These are phyloP conservation scores for Cardamine occulta DNA, from an alignment of 345 rosid species.

Conservation along the genomic window DNA sequence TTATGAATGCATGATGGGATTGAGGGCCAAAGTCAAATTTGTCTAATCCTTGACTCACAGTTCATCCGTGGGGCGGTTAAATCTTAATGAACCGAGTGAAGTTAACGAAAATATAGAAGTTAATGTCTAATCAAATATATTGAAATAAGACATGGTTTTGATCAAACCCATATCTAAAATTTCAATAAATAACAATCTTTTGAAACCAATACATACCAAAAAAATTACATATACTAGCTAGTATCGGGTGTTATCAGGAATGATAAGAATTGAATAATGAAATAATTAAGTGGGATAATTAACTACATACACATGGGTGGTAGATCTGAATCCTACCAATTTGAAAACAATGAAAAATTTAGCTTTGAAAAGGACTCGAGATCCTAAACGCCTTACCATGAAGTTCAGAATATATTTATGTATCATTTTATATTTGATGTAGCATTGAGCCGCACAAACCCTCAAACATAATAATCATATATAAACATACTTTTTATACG, in stretches of 20 bases:
- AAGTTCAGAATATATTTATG: neutral
- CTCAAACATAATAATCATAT: neutral
- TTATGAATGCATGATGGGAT: neutral
- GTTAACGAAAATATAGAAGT: too few species aligned
- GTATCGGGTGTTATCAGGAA: too few species aligned
- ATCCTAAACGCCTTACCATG: slow-evolving; percentile 31
- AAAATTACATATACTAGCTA: too few species aligned
- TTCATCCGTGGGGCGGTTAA: too few species aligned
- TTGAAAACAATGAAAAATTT: neutral
- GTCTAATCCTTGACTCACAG: neutral
- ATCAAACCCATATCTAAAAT: too few species aligned
- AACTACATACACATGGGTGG: slow-evolving; percentile 6
- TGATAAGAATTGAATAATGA: too few species aligned
- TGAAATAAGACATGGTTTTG: too few species aligned
- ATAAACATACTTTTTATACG: neutral
- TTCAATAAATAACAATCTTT: too few species aligned
- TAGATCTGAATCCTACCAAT: neutral
- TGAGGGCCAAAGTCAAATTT: neutral
- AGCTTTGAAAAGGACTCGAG: slow-evolving; percentile 17
- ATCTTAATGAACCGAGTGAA: too few species aligned
- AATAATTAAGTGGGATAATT: neutral
- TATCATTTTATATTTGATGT: neutral
- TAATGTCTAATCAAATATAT: too few species aligned
- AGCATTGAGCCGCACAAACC: slow-evolving; percentile 18
- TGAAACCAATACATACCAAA: too few species aligned